phyloP scores from a whole-genome alignment of 2,329 filamentous ascomycete genomes.

The Graphiopsis chlorocephala region DNA sequence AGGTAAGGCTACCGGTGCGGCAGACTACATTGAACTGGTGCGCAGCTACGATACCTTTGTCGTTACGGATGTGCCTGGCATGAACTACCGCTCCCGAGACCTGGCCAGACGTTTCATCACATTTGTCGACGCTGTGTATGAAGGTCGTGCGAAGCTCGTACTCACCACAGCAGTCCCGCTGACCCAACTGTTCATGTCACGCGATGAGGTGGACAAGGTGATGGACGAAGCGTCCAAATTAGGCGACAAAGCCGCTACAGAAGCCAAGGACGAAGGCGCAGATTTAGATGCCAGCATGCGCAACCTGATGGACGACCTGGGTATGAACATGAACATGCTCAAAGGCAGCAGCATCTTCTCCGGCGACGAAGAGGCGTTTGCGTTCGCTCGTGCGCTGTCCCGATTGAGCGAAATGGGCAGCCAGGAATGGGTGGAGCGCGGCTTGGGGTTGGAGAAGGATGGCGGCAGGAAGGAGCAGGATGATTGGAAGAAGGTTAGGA shows the following conservation, averaged over 20 bases:
- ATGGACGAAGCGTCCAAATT: constrained; percentile 37
- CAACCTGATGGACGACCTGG: constrained; percentile 81
- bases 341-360: constrained; percentile 85
- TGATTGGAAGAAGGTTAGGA: constrained; percentile 63
- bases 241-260: constrained; percentile 26
- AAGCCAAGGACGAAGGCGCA: constrained; percentile 33
- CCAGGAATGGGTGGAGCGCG: constrained; percentile 89
- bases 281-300: constrained; percentile 67
- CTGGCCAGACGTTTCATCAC: constrained; percentile 92
- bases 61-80: constrained; percentile 84
- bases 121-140: constrained; percentile 95
- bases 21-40: constrained; percentile 91
- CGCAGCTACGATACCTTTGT: constrained; percentile 89
- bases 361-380: constrained; percentile 94
- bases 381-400: constrained; percentile 84
- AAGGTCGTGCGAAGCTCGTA: constrained; percentile 88
- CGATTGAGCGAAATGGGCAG: constrained; percentile 90
- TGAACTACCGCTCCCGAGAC: constrained; percentile 84
- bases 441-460: constrained; percentile 59
- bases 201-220: constrained; percentile 44
- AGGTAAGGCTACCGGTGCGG: constrained; percentile 80
- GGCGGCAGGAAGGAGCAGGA: constrained; percentile 66
- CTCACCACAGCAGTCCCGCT: constrained; percentile 86
- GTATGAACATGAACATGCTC: constrained; percentile 77
- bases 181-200: constrained; percentile 67